phyloP scores from a whole-genome alignment of 2,329 filamentous ascomycete genomes.

The Chaetomiaceae sp. region DNA sequence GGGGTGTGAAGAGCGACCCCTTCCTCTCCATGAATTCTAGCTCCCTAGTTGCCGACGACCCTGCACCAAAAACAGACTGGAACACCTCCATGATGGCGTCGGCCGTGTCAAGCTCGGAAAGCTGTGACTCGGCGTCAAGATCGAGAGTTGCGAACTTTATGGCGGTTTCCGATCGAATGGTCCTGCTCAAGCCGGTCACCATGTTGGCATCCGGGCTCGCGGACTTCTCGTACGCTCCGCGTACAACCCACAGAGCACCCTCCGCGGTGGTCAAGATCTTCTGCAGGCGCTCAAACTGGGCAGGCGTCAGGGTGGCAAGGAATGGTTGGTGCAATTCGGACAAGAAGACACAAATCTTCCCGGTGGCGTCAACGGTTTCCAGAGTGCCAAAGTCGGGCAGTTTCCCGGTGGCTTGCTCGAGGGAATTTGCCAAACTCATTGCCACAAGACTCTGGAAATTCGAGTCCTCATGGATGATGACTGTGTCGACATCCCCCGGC shows the following conservation, averaged over 20 bases:
- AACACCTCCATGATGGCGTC: constrained; percentile 32
- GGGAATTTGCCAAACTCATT: constrained; percentile 30
- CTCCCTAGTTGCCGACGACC: constrained; percentile 32
- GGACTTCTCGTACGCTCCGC: constrained; percentile 36
- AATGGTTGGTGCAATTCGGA: constrained; percentile 42
- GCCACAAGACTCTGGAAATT: constrained; percentile 32
- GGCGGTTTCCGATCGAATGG: constrained; percentile 43
- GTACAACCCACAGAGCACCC: constrained; percentile 38
- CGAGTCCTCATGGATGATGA: constrained; percentile 36
- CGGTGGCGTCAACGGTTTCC: constrained; percentile 28
- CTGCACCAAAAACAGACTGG: constrained; percentile 33
- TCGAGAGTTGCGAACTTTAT: constrained; percentile 43
- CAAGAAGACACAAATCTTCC: constrained; percentile 40
- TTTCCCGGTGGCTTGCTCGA: constrained; percentile 32
- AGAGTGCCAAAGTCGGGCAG: constrained; percentile 31
- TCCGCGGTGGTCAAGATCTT: constrained; percentile 33
- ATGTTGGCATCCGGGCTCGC: constrained; percentile 39
- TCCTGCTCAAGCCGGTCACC: constrained; percentile 41
- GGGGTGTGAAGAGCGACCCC: constrained; percentile 37
- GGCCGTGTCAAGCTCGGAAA: constrained; percentile 25
- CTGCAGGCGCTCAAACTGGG: constrained; percentile 37
- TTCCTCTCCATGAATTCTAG: constrained; percentile 40
- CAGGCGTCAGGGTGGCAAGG: constrained; percentile 36
- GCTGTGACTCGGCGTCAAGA: constrained; percentile 32
- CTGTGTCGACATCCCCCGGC: constrained; percentile 31